Evolutionary conservation across 495 filamentous ascomycete genomes (phyloP).

Genomic region (Hypoxylon lienhwacheense): DNA sequence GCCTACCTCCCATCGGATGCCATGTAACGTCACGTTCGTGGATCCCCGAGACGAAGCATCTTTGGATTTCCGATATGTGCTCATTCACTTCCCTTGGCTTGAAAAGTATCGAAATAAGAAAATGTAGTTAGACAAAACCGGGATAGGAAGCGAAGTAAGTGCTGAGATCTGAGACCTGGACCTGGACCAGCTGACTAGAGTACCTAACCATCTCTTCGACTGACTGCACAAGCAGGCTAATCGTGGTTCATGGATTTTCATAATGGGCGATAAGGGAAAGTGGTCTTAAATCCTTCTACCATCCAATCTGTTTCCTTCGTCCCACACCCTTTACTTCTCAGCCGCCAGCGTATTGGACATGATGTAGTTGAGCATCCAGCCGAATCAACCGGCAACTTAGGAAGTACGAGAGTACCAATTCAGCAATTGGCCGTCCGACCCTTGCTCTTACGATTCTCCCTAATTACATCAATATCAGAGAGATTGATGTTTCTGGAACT

Average conservation of each 20-base stretch:
- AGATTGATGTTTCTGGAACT: conserved; percentile 20
- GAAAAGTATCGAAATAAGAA: no score
- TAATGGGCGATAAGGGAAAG: conserved; percentile 16
- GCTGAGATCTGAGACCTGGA: neutral
- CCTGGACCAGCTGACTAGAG: conserved; percentile 9
- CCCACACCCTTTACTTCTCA: conserved; percentile 23
- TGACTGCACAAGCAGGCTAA: conserved; percentile 1
- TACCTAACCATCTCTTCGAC: neutral
- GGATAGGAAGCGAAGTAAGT: neutral
- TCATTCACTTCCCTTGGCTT: no score
- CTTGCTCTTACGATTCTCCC: conserved; percentile 30
- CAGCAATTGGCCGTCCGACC: conserved; percentile 25
- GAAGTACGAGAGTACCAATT: conserved; percentile 23
- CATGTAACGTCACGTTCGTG: conserved; percentile 34
- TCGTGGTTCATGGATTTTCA: neutral
- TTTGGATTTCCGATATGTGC: neutral
- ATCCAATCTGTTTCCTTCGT: conserved; percentile 29
- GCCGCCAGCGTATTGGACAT: conserved; percentile 20
- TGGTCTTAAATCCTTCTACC: conserved; percentile 18
- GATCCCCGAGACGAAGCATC: conserved; percentile 2
- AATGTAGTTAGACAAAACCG: neutral
- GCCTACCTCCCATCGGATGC: no score
- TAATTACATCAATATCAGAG: conserved; percentile 33
- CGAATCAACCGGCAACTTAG: conserved; percentile 13
- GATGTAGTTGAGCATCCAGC: conserved; percentile 15